Conservation (phyloP, 2,329 filamentous ascomycete species). For the Penicillium aurantiogriseum region DNA sequence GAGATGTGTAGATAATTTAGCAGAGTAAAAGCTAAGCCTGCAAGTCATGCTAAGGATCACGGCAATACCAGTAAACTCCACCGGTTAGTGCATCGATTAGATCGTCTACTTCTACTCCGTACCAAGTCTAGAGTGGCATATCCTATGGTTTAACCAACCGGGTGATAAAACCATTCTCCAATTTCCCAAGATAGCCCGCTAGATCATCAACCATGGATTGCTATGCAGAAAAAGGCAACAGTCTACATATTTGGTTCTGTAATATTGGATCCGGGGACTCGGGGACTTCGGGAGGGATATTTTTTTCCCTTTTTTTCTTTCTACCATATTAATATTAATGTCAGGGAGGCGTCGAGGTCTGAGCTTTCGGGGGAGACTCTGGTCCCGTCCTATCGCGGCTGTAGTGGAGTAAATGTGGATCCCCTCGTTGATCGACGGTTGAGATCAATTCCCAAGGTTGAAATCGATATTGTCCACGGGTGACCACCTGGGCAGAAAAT, state of each 20-base stretch:
- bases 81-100: neutral
- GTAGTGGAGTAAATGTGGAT: neutral
- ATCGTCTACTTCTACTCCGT: neutral
- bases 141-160: neutral
- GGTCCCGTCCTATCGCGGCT: neutral
- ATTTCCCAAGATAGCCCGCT: neutral
- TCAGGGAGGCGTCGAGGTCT: neutral
- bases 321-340: neutral
- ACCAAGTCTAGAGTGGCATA: too few relatives aligned
- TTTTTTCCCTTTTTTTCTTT: neutral
- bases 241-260: neutral
- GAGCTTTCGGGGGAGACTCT: neutral
- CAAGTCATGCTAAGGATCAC: constrained; percentile 13
- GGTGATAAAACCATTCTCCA: neutral
- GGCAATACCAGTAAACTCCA: neutral
- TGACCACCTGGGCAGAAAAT: neutral
- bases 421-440: neutral
- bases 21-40: constrained; percentile 5
- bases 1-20: neutral
- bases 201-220: constrained; percentile 3
- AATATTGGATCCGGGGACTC: neutral
- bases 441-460: neutral
- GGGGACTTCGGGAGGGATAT: neutral
- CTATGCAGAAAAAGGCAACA: neutral
- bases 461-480: neutral